Percentiles rank a stretch among this genome's conserved stretches.
These are phyloP conservation scores for Wallacemonas sp. DNA, from an alignment of 208 protist species.

Conservation along the genomic window DNA sequence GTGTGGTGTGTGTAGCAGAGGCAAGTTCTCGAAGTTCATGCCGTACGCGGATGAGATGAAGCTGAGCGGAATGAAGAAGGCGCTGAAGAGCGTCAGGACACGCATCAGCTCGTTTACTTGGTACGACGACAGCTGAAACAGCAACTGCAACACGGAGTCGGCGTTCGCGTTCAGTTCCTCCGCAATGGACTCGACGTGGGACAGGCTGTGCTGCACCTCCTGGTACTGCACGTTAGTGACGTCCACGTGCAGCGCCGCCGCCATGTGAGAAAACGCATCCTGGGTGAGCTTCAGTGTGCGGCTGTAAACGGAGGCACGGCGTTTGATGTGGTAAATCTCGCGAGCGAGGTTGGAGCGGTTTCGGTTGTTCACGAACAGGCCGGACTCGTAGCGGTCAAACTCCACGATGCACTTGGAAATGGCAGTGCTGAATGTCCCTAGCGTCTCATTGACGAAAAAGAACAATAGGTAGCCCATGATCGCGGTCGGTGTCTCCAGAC, in stretches of 20 bases:
- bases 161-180: conserved; percentile 74
- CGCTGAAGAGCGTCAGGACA: conserved; percentile 82
- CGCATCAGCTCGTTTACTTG: conserved; percentile 88
- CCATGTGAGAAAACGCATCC: conserved; percentile 66
- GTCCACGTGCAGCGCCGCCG: conserved; percentile 36
- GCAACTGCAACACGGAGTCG: conserved; percentile 68
- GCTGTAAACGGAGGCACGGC: conserved; percentile 68
- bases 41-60: conserved; percentile 83
- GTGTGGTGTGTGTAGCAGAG: conserved; percentile 38
- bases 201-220: conserved; percentile 69
- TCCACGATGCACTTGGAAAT: conserved; percentile 66
- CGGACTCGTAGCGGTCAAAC: conserved; percentile 74
- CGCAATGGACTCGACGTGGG: conserved; percentile 64
- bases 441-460: conserved; percentile 67
- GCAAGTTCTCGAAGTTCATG: conserved; percentile 85
- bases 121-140: conserved; percentile 82
- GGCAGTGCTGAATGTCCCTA: conserved; percentile 56
- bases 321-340: conserved; percentile 83
- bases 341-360: conserved; percentile 56
- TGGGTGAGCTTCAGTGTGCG: conserved; percentile 64
- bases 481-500: neutral
- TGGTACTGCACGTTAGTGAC: conserved; percentile 56
- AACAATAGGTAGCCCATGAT: conserved; percentile 37
- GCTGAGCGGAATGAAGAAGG: conserved; percentile 84
- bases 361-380: conserved; percentile 45